Base-by-base conservation (phyloP, 208 protist genomes). In the Porcisia hertigi region DNA sequence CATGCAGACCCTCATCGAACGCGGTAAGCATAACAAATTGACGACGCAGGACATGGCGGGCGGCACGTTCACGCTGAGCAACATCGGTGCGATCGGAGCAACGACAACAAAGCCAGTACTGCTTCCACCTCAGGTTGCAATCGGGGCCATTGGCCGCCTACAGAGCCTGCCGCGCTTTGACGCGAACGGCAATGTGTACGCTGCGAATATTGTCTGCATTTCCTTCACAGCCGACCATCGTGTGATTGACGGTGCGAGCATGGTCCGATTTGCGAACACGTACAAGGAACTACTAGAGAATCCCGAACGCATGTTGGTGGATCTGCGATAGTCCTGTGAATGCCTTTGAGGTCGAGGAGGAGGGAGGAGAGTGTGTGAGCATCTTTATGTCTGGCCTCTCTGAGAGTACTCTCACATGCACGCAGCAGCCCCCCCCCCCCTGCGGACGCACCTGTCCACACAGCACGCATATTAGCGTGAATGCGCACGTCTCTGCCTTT, bases 81-180 rank as follows among this genome's bases (percentile, higher is more conserved):
- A 99, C 86, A 98, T 99, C 82, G 98, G 98, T 34, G 83, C 89
- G 18, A 98, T 99, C 71, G 98, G 98, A n/a, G 97, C 96, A 30
- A 99, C 95, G 0, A 97, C 97, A 58, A 80, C 94, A 20, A 83
- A 72, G 43, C 98, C 98, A 12, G 84, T 99, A 52, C 76, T 99
- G 69, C 64, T 97, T 16, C 79, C 90, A 18, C 97, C 97, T 23
- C 89, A 99, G 72, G 97, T 99, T 8, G 92, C 85, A n/a, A 99
- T 99, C 70, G 95, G 88, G 47, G 97, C 94, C 11, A 84, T 99
- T 47, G 98, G 98, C 16, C 83, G 89, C 6, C 88, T 98, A 53
- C 89, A 96, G 77, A 88, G 81, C 45, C 55, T 98, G n/a, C 94
- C 96, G 7, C 80, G 90, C 59, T 98, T 96, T 79, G 88, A 97